A percentile compares a stretch with the other conserved stretches of the same genome.
phyloP scores from a whole-genome alignment of 2,329 filamentous ascomycete genomes.

The Pseudogymnoascus sp. region DNA sequence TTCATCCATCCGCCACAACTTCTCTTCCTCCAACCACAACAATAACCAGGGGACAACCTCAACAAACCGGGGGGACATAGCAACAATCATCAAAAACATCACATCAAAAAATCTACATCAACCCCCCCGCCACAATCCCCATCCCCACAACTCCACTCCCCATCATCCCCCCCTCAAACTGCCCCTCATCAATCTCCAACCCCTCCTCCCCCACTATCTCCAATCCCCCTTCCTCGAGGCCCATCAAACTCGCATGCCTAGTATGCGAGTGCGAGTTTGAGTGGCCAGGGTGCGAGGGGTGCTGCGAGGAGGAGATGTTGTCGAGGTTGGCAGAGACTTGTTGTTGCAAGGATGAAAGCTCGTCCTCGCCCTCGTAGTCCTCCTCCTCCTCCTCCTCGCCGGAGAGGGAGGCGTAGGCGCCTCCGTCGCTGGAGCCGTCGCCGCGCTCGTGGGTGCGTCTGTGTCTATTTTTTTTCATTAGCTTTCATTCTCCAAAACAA shows the following conservation, averaged over 20 bases:
- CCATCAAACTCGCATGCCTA: background rate
- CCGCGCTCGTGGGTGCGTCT: conserved; percentile 76
- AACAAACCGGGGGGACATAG: background rate
- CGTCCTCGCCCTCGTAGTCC: conserved; percentile 74
- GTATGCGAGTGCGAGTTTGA: background rate
- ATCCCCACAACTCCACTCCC: background rate
- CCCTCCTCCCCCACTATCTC: background rate
- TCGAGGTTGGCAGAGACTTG: conserved; percentile 64
- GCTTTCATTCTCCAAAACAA: background rate
- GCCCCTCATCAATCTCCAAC: background rate
- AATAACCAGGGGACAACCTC: background rate
- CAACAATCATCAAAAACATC: background rate
- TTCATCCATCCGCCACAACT: background rate
- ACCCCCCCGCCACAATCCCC: background rate
- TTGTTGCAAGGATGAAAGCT: conserved; percentile 72
- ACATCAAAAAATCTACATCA: background rate
- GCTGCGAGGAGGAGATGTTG: conserved; percentile 24
- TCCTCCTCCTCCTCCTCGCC: conserved; percentile 80
- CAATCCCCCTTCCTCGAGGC: background rate
- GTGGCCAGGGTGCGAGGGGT: background rate
- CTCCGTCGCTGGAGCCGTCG: conserved; percentile 50
- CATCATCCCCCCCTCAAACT: background rate
- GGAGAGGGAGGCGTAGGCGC: conserved; percentile 49
- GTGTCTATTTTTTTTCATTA: conserved; percentile 42
- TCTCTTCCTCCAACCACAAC: background rate